phyloP scores from a whole-genome alignment of 139 green algal genomes.

The Chlamydomonas schloesseri region DNA sequence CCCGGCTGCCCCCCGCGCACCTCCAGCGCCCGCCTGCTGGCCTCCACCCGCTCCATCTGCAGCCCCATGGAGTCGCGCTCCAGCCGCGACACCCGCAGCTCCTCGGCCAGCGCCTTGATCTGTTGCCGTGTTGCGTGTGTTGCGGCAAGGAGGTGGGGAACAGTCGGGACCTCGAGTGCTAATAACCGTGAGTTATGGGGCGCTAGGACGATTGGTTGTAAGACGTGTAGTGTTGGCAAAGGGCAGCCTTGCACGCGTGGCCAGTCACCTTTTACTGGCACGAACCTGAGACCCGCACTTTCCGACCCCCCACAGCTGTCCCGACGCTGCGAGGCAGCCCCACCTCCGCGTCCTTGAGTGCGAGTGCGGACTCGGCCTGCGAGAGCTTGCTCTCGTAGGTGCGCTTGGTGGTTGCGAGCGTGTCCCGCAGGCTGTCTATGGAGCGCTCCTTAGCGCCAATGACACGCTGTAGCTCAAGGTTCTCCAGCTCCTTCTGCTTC shows the following conservation, averaged over 20 bases:
- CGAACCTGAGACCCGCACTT: too few relatives aligned
- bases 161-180: too few relatives aligned
- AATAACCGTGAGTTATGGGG: too few relatives aligned
- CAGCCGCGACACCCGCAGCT: conserved; percentile 40
- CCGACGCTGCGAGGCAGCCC: too few relatives aligned
- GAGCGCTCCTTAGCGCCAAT: conserved; percentile 61
- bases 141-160: not conserved
- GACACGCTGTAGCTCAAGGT: conserved; percentile 63
- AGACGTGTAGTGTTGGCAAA: too few relatives aligned
- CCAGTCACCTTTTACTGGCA: too few relatives aligned
- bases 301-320: too few relatives aligned
- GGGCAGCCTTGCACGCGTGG: too few relatives aligned
- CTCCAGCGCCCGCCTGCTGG: conserved; percentile 18
- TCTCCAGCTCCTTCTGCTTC: conserved; percentile 61
- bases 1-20: conserved; percentile 17
- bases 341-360: conserved; percentile 65
- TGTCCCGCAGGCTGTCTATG: conserved; percentile 65
- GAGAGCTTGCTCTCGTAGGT: conserved; percentile 63
- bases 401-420: conserved; percentile 61
- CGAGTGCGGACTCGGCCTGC: conserved; percentile 51
- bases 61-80: conserved; percentile 19
- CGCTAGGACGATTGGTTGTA: too few relatives aligned
- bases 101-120: conserved; percentile 29
- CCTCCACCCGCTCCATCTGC: conserved; percentile 40
- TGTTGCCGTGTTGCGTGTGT: not conserved